Base-by-base conservation (phyloP, 805 yeast species). In the Candida argentea region DNA sequence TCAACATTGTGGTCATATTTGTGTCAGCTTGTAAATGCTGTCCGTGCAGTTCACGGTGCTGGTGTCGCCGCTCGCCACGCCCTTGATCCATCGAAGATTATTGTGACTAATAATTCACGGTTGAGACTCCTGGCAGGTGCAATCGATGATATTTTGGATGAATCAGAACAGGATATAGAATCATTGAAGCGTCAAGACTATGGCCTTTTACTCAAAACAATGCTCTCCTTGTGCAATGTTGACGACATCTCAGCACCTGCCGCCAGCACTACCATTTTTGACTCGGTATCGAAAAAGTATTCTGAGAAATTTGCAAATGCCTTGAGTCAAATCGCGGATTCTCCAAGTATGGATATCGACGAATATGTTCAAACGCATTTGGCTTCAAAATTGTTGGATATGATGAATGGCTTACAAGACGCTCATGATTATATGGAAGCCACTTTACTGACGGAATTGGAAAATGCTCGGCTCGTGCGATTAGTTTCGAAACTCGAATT, bases 391-490 rank as follows among this genome's bases (percentile, higher is more conserved):
- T 47, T 75, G 25, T 52, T 75, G 32, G 52, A 53, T 20, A 44
- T 66, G 4, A 37, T 73, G 25, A 68, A 77, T 41, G 67, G 67
- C 3, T 45, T 73, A 12, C 69, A 71, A 44, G 60, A 60, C 24
- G 54, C 61, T 29, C 54, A 67, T 4, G 91, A 81, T 41, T 69
- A 54, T 42, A 61, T 69, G 39, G 87, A 80, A 46, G 56, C 70
- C 3, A 71, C 69, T 35, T 55, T 91, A 22, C 50, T 73, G 10
- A 65, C 69, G 30, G 97, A 89, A 50, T 56, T 87, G 15, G 97
- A 91, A 50, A 91, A 91, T 51, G 91, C 82, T 3, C 65, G 97
- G 34, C 56, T 91, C 17, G 85, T 89, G 40, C 65, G 97, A 34
- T 62, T 91, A 23, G 58, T 89, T 46, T 63, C 86, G 33, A 91